phyloP scores from a whole-genome alignment of 495 filamentous ascomycete species.

The Cercophora newfieldiana region DNA sequence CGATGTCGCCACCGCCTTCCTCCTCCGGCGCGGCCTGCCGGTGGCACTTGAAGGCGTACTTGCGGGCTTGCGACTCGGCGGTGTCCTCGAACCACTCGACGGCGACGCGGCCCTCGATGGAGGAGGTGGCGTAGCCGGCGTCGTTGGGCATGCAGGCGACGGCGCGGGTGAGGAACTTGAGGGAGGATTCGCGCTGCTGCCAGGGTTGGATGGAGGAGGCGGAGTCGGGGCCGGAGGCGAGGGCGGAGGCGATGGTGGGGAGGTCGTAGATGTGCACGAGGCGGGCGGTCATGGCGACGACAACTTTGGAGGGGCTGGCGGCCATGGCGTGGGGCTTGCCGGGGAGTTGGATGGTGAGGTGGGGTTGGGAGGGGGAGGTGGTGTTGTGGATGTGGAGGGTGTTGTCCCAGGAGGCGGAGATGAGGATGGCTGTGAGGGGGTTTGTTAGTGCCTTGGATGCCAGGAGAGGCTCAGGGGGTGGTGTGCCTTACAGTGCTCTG shows the following conservation, averaged over 20 bases:
- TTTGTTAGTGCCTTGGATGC: constrained; percentile 12
- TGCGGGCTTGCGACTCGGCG: constrained; percentile 78
- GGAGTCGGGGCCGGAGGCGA: constrained; percentile 48
- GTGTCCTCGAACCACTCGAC: constrained; percentile 97
- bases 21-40: constrained; percentile 58
- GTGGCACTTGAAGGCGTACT: constrained; percentile 99
- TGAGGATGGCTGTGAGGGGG: constrained; percentile 54
- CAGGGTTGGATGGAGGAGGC: constrained; percentile 65
- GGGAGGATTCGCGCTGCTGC: constrained; percentile 84
- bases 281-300: constrained; percentile 94
- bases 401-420: constrained; percentile 91
- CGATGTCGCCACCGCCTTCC: constrained; percentile 73
- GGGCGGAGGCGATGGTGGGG: constrained; percentile 58
- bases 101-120: constrained; percentile 90
- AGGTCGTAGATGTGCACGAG: constrained; percentile 92
- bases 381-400: constrained; percentile 82
- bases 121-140: constrained; percentile 81
- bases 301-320: constrained; percentile 75
- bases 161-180: constrained; percentile 94
- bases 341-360: constrained; percentile 65
- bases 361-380: constrained; percentile 36
- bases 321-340: constrained; percentile 88
- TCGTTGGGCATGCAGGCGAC: constrained; percentile 97
- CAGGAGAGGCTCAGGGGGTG: not conserved
- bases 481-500: constrained; percentile 59